Base-by-base conservation (phyloP, 2,329 filamentous ascomycete species). In the Diplodia intermedia region DNA sequence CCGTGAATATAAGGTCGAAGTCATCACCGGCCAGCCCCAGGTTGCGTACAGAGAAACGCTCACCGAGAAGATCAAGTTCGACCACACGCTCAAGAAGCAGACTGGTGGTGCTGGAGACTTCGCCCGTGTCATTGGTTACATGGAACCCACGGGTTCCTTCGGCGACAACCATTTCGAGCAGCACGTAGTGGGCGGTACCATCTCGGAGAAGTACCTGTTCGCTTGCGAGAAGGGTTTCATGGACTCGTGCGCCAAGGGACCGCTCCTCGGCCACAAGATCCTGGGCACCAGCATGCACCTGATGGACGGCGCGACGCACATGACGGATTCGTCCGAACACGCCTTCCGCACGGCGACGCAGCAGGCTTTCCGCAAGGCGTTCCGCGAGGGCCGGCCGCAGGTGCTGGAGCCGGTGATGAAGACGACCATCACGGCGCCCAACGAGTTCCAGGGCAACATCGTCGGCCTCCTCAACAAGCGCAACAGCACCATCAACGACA, bases 361-460 rank as follows among this genome's bases (percentile, higher is more conserved):
- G 80, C 92, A 97, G 84, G 95, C 95, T 31, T 99, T 99, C 89
- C 89, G 91, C 73, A 97, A 97, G 82, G 91, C 93, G 20, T 98
- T 99, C 83, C 85, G 86, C 69, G 88, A 91, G 14, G 92, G 90
- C 40, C 87, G 89, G 65, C 94, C 94, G 2, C 88, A 92, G 74
- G 90, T 99, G 11, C 88, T 99, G 43, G 95, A 99, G 81, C 95
- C 95, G 5, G 83, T 99, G 66, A 99, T 99, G 95, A 98, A 97
- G 86, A 97, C 93, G 0, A 94, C 93, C 70, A 93, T 99, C 75
- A 97, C 93, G 38, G 94, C 95, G 0, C 95, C 95, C 56, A 93
- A 91, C 76, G 95, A 99, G 84, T 99, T 98, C 85, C 95, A 99
- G 82, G 95, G 95, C 77, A 94, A 93, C 78, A 91, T 99, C 72